These are phyloP conservation scores for Spiraea crenata DNA, from an alignment of 331 rosid genomes.

Conservation along the genomic window DNA sequence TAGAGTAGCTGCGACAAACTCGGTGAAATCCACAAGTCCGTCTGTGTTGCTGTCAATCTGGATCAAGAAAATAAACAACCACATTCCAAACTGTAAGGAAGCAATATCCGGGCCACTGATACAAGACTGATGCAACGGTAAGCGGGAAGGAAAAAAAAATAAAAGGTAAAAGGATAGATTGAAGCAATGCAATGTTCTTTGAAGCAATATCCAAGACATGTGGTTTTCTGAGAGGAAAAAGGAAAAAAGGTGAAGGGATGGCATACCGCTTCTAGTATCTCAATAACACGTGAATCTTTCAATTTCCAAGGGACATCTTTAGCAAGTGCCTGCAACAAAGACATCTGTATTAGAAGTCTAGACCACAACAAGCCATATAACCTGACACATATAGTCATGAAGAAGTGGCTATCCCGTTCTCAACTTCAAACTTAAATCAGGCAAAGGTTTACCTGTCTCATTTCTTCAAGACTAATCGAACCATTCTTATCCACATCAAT, in stretches of 20 bases:
- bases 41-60: constrained; percentile 99
- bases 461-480: constrained; percentile 93
- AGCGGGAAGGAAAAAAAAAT: not conserved
- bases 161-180: too few species aligned
- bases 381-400: not conserved
- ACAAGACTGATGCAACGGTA: not conserved
- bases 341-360: constrained; percentile 17
- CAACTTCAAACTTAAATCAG: constrained; percentile 1
- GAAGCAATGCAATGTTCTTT: too few species aligned
- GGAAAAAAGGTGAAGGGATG: not conserved
- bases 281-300: constrained; percentile 84
- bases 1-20: constrained; percentile 91
- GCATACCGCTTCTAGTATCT: constrained; percentile 94
- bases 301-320: constrained; percentile 97
- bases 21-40: constrained; percentile 92
- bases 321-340: constrained; percentile 86
- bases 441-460: constrained; percentile 73
- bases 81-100: not conserved
- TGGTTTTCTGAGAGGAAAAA: not conserved
- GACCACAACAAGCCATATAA: not conserved
- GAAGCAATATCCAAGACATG: too few species aligned
- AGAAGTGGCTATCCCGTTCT: not conserved
- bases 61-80: constrained; percentile 19
- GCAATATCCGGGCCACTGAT: not conserved
- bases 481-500: constrained; percentile 98